Base-by-base conservation (phyloP, 1,284 basidiomycete genomes). In the Mrakiaceae sp. region DNA sequence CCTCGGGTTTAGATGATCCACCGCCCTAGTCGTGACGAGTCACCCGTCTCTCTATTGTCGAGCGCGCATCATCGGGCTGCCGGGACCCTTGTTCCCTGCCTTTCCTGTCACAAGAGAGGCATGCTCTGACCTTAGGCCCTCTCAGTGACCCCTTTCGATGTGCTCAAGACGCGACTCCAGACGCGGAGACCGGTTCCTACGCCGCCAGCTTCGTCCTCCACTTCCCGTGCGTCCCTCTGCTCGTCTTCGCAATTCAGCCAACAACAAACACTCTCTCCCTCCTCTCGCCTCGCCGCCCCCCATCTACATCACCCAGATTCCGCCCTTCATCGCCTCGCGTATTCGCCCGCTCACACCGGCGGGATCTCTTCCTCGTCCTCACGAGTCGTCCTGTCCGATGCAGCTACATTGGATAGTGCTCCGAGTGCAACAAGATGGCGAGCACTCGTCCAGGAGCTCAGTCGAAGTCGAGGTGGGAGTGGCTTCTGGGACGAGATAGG, bases 401-500 rank as follows among this genome's bases (percentile, higher is more conserved):
- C 59, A 46, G 48, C 4, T 0, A 49, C 43, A 16, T 42, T 53
- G 50, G 39, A 48, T 16, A 14, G 52, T 14, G 48, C 48, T 49
- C 51, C 46, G 43, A 51, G 43, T 43, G 16, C 64, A 5, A 27
- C 52, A 5, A 49, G 62, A 3, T 66, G 65, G 65, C 39, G 50
- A 9, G 48, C 56, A 46, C 43, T 66, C 44, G 57, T 66, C 42
- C 51, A 55, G 6, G 58, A 66, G 10, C 47, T 66, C 8, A 68
- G 50, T 27, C 27, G 27, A 27, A 27, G 27, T 27, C 27, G 27
- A 27, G 27, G 27, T 27, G 50, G 66, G 39, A 50, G 67, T 9
- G 89, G 90, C 3, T 91, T 92, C 72, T 82, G 82, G 72, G 87
- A 88, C 73, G 91, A 91, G 11, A 79, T 91, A 27, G 81, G 81